Evolutionary conservation across 2,329 filamentous ascomycete genomes (phyloP).

Genomic region (Mollisiaceae sp.): DNA sequence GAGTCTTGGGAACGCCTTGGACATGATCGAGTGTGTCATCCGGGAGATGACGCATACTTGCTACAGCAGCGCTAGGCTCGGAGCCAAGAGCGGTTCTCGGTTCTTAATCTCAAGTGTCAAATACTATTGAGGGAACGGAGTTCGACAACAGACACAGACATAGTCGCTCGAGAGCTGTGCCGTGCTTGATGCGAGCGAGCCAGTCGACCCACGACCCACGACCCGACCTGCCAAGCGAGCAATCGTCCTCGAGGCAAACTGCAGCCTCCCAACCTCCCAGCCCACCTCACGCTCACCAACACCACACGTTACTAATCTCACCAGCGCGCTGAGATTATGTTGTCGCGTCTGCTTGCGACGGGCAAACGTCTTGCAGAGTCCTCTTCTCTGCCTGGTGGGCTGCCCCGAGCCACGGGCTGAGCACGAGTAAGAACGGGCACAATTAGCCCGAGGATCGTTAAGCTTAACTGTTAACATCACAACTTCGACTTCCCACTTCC

Average conservation of each 20-base stretch:
- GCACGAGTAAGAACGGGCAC: constrained; percentile 22
- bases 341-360: constrained; percentile 9
- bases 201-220: background rate
- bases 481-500: background rate
- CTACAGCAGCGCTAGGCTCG: background rate
- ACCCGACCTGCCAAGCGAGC: background rate
- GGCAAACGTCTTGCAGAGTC: background rate
- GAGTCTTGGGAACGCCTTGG: constrained; percentile 23
- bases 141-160: background rate
- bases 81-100: background rate
- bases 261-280: background rate
- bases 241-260: background rate
- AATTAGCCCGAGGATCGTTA: constrained; percentile 18
- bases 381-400: constrained; percentile 14
- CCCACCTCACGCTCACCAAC: background rate
- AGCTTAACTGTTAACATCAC: background rate
- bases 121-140: background rate
- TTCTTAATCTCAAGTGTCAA: background rate
- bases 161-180: no score
- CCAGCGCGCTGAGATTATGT: background rate
- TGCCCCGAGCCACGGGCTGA: constrained; percentile 6
- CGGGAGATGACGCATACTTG: constrained; percentile 30
- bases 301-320: background rate
- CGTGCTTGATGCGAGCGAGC: no score
- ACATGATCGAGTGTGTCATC: constrained; percentile 23